These are phyloP conservation scores for Neurospora sp. DNA, from an alignment of 495 filamentous ascomycete species.

Conservation along the genomic window DNA sequence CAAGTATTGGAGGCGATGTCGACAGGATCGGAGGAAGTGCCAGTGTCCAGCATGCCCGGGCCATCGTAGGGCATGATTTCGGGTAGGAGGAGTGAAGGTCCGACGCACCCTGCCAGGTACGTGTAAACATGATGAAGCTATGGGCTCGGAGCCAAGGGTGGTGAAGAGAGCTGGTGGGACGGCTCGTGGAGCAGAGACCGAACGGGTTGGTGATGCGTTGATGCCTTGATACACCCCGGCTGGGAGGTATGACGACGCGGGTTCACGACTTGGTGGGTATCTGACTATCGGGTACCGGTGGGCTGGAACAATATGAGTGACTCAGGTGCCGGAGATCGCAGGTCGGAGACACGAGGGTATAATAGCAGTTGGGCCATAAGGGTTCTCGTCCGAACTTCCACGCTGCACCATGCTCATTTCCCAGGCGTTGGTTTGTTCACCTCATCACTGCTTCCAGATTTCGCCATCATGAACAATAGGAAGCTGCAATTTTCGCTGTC, in stretches of 20 bases:
- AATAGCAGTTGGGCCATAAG: not conserved
- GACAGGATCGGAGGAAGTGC: not conserved
- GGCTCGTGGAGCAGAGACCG: not conserved
- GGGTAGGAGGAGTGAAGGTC: not conserved
- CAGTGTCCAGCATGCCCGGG: not conserved
- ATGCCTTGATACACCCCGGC: not conserved
- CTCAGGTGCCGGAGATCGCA: not conserved
- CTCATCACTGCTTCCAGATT: not conserved
- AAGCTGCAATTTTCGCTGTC: not conserved
- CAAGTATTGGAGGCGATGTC: not conserved
- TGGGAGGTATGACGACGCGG: not conserved
- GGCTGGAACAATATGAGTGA: not conserved
- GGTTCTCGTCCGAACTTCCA: not conserved
- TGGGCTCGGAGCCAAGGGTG: not conserved
- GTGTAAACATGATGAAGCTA: not conserved
- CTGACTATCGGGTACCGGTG: not conserved
- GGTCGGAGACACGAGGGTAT: not conserved
- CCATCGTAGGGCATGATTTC: not conserved
- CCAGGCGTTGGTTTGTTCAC: not conserved
- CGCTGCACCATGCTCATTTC: not conserved
- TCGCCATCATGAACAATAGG: not conserved
- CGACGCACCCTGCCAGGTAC: not conserved
- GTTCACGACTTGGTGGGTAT: not conserved
- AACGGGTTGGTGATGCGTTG: not conserved
- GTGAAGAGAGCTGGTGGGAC: not conserved